Percentiles rank a stretch among this genome's conserved stretches.
Evolutionary conservation across 768 basidiomycete species (phyloP).

Genomic region (Russula olivacea): DNA sequence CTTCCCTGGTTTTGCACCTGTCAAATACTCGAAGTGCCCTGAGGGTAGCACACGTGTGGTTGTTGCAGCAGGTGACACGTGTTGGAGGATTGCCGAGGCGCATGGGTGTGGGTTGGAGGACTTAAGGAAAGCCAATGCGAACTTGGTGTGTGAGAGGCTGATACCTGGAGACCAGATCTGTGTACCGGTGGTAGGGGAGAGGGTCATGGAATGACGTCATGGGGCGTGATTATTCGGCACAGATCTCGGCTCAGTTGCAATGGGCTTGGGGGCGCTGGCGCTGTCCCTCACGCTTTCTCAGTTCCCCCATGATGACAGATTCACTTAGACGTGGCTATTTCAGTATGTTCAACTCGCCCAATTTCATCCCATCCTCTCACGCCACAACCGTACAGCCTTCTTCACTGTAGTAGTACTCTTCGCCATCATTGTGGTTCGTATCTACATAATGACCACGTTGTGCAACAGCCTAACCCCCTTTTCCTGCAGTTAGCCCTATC

Average conservation of each 20-base stretch:
- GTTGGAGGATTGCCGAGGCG: slow-evolving; percentile 24
- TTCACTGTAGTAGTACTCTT: slow-evolving; percentile 15
- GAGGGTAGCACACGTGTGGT: slow-evolving; percentile 22
- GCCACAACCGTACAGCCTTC: slow-evolving; percentile 8
- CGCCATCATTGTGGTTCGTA: slow-evolving; percentile 22
- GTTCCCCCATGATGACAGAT: neutral
- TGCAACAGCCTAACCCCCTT: neutral
- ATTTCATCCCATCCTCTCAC: neutral
- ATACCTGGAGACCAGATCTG: slow-evolving; percentile 23
- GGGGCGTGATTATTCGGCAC: too few species aligned
- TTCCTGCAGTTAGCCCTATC: slow-evolving; percentile 54
- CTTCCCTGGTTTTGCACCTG: slow-evolving; percentile 11
- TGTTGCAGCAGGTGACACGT: slow-evolving; percentile 25
- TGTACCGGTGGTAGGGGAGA: slow-evolving; percentile 9
- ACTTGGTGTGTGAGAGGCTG: slow-evolving; percentile 21
- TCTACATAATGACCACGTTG: neutral
- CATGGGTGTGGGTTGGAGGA: slow-evolving; percentile 23
- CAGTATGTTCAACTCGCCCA: slow-evolving; percentile 4
- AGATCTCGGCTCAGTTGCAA: neutral
- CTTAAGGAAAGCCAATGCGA: slow-evolving; percentile 15
- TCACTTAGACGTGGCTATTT: slow-evolving; percentile 13
- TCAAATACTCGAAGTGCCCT: slow-evolving; percentile 16
- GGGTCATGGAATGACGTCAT: slow-evolving; percentile 6
- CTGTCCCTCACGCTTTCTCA: neutral
- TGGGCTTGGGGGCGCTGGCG: too few species aligned